A percentile compares a stretch with the other conserved stretches of the same genome.
These are phyloP conservation scores for Blastomyces gilchristii DNA, from an alignment of 2,329 filamentous ascomycete species.

Conservation along the genomic window DNA sequence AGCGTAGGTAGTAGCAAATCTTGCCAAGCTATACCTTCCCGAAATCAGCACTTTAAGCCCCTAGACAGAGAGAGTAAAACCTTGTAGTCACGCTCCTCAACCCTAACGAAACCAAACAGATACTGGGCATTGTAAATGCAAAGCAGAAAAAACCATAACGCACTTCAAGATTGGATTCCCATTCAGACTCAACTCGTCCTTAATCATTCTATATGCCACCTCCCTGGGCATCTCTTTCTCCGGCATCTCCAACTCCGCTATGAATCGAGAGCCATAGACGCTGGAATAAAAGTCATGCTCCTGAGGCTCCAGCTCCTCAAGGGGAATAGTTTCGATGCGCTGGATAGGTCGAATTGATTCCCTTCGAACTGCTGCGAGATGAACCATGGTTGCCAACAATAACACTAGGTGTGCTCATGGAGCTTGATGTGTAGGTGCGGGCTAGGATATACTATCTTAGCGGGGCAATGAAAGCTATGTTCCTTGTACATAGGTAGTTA, in stretches of 20 bases:
- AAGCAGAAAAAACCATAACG: conserved; percentile 9
- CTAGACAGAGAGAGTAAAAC: background rate
- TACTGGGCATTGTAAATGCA: background rate
- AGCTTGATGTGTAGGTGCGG: background rate
- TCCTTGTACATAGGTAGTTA: background rate
- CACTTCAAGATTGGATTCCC: conserved; percentile 71
- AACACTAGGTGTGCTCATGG: background rate
- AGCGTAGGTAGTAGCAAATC: conserved; percentile 88
- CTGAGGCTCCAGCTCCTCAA: conserved; percentile 34
- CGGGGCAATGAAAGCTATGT: background rate
- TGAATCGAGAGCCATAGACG: conserved; percentile 82
- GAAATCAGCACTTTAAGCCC: background rate
- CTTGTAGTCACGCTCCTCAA: background rate
- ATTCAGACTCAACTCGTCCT: conserved; percentile 84
- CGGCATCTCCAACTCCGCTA: conserved; percentile 72
- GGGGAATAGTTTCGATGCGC: conserved; percentile 38
- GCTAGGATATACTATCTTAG: background rate
- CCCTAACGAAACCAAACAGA: background rate
- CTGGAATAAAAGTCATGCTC: conserved; percentile 54
- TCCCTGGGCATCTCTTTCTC: conserved; percentile 83
- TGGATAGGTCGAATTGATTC: conserved; percentile 28
- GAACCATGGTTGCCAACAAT: conserved; percentile 26
- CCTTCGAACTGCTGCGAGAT: conserved; percentile 32
- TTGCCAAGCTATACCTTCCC: conserved; percentile 56
- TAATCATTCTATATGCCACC: conserved; percentile 94